A percentile compares a stretch with the other conserved stretches of the same genome.
These are phyloP conservation scores for Noccaea caerulescens DNA, from an alignment of 345 rosid genomes.

Conservation along the genomic window DNA sequence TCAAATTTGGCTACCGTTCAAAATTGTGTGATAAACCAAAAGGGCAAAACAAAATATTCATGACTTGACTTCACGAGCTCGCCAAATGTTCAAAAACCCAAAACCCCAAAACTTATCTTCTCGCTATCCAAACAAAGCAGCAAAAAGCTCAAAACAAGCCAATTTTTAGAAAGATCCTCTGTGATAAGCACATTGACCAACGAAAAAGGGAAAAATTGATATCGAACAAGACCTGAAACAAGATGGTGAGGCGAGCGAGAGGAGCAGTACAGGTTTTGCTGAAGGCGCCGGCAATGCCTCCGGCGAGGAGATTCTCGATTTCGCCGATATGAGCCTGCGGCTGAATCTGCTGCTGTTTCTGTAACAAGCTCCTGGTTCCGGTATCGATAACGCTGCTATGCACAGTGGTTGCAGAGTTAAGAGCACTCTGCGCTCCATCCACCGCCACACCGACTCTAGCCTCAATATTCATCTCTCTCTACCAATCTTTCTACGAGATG, in stretches of 20 bases:
- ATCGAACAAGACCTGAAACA: conserved; percentile 68
- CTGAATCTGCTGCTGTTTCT: conserved; percentile 44
- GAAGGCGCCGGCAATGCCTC: conserved; percentile 95
- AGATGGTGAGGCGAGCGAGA: conserved; percentile 91
- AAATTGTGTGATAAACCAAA: conserved; percentile 10
- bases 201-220: not conserved
- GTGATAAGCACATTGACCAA: not conserved
- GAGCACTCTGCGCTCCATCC: conserved; percentile 72
- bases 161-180: not conserved
- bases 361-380: conserved; percentile 9
- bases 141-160: conserved; percentile 4
- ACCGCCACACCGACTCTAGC: conserved; percentile 82
- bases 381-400: conserved; percentile 61
- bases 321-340: conserved; percentile 57
- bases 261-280: conserved; percentile 99
- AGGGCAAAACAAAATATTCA: not conserved
- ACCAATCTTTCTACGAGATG: conserved; percentile 4
- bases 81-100: not conserved
- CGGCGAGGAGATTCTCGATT: conserved; percentile 68
- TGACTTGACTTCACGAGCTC: not conserved
- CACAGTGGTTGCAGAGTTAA: conserved; percentile 61
- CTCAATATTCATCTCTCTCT: conserved; percentile 53
- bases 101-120: not conserved
- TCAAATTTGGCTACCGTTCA: conserved; percentile 9
- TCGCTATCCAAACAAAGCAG: conserved; percentile 1